Evolutionary conservation across 2,329 filamentous ascomycete species (phyloP), one percentile per base, ranked within the genome.

Genomic region (Capronia epimyces): DNA sequence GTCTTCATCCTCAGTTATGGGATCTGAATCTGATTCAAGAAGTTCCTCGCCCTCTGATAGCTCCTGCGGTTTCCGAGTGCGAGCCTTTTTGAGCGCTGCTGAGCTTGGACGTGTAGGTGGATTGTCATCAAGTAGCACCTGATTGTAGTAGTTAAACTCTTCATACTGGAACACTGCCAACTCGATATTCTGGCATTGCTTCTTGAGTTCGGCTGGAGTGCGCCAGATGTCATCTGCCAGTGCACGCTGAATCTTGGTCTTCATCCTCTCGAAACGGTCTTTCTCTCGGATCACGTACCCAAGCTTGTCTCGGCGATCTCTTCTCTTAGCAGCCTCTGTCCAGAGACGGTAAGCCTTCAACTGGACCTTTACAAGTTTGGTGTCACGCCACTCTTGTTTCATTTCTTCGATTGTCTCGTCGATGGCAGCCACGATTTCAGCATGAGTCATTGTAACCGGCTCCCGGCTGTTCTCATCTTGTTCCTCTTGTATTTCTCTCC

Each of bases 401-500:
- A 80, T 74, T 1, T 71, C 66, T 5, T 69, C 62, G 9, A 87
- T 75, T 21, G 71, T 75, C 15, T 77, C 65, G 22, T 81, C 69
- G 27, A 91, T 72, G 10, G 79, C 66, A 0, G 64, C 58, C 2
- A 75, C 66, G 18, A 86, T 70, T 34, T 79, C 71, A 0, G 76
- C 21, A 20, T 55, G 65, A 39, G 61, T 56, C 54, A 57, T 57
- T 15, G 60, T 51, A 31, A 60, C 20, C 34, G 57, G 20, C 45
- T 62, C 52, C 51, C 59, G 9, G 49, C 60, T 55, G 43, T 72
- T 53, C 18, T 65, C 69, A 46, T 71, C 67, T 34, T 69, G 67
- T 53, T 84, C 81, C 24, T 77, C 69, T 40, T 83, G 74, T 8
- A 86, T 83, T 61, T 87, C 83, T 37, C 67, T 68, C 71, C 75